Base-by-base conservation (phyloP, 1,139 yeast species). In the Tardiomyces depauwii region DNA sequence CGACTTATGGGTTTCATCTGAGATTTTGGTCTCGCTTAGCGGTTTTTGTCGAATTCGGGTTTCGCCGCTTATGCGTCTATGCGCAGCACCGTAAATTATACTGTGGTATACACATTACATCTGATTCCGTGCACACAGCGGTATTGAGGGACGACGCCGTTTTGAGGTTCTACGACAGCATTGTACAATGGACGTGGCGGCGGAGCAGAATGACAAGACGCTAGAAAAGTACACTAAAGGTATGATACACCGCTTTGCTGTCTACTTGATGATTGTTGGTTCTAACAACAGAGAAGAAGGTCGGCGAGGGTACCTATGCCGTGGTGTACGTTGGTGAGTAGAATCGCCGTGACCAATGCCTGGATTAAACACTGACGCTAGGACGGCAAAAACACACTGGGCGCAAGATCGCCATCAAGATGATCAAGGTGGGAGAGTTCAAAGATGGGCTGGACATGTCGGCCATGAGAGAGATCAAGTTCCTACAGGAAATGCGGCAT, bases 221-320 rank as follows among this genome's bases (percentile, higher is more conserved):
- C 49, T 50, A 40, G 50, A 49, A 23, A 18, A 33, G 46, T 54
- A 53, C 49, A 51, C 56, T 41, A 55, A 53, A 30, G 36, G 36
- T 30, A 10, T 5, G 36, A 21, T 21, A 21, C 25, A 21, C 7
- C 7, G 4, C 7, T 21, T 4, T 21, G 25, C 25, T 5, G 13
- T 36, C n/a, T 18, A 3, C 21, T 7, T 39, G 27, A 21, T 18
- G 41, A 39, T 18, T 28, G 5, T 21, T 9, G 42, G n/a, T n/a
- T n/a, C 16, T 14, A 16, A 28, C 18, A 18, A 3, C 44, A 64
- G 94, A 86, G 50, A 78, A 77, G 55, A 89, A 89, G 62, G 96
- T 91, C 25, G 98, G 98, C 61, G 99, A 93, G 68, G 99, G 99
- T 66, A 93, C 99, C 0, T 93, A 91, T 71, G 99, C 98, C 42